These are phyloP conservation scores for Penicillium griseofulvum DNA, from an alignment of 2,329 filamentous ascomycete genomes.

Conservation along the genomic window DNA sequence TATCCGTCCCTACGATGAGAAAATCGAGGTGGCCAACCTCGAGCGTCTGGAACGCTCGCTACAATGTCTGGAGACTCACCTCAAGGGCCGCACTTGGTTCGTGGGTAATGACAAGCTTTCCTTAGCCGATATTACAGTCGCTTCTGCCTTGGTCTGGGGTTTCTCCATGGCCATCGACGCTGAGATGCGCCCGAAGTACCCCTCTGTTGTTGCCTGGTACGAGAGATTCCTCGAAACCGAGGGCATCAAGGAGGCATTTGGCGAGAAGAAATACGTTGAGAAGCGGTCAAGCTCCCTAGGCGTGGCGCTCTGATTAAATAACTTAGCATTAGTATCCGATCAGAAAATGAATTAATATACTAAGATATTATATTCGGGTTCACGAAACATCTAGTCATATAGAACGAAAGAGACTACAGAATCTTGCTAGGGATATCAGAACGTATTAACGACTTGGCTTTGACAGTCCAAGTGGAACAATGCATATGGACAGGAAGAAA, in stretches of 20 bases:
- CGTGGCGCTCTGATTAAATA: neutral
- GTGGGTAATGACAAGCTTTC: slow-evolving; percentile 20
- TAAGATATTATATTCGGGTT: neutral
- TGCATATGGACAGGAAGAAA: neutral
- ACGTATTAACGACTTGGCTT: neutral
- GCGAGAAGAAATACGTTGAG: slow-evolving; percentile 26
- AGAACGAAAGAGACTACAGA: neutral
- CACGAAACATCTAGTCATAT: neutral
- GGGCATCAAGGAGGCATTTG: slow-evolving; percentile 29
- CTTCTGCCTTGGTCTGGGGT: slow-evolving; percentile 25
- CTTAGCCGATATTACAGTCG: slow-evolving; percentile 30
- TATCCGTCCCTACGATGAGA: slow-evolving; percentile 19
- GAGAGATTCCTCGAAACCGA: slow-evolving; percentile 21
- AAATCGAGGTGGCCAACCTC: slow-evolving; percentile 16
- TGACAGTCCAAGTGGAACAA: neutral
- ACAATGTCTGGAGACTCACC: slow-evolving; percentile 18
- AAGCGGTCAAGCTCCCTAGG: slow-evolving; percentile 21
- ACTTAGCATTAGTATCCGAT: neutral
- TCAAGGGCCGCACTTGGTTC: slow-evolving; percentile 24
- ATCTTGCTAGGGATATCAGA: neutral
- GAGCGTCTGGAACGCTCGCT: slow-evolving; percentile 22
- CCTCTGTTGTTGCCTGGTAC: slow-evolving; percentile 25
- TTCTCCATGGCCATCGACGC: slow-evolving; percentile 25
- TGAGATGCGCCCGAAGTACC: slow-evolving; percentile 28
- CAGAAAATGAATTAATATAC: neutral